These are phyloP conservation scores for Globisporangium cederbergense DNA, from an alignment of 352 stramenopile genomes.

Conservation along the genomic window DNA sequence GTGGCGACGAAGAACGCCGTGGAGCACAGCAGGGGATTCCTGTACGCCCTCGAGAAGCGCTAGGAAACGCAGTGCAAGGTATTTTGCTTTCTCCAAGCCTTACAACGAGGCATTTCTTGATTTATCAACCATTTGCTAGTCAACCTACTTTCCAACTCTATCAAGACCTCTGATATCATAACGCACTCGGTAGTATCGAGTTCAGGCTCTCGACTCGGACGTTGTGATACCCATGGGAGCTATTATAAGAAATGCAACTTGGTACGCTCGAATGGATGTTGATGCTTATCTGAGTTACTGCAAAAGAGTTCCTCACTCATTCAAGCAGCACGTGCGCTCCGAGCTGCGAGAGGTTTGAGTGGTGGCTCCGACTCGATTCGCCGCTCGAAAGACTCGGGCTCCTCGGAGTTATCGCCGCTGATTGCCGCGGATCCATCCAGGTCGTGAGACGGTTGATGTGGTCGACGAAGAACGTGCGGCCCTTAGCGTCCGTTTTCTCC, in stretches of 20 bases:
- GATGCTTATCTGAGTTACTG: background rate
- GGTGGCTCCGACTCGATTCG: constrained; percentile 9
- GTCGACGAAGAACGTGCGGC: constrained; percentile 68
- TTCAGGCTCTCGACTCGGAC: background rate
- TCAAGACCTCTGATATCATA: too few species aligned
- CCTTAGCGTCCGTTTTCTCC: constrained; percentile 64
- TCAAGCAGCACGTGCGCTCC: constrained; percentile 14
- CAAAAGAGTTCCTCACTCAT: background rate
- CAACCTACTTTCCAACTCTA: too few species aligned
- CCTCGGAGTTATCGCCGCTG: background rate
- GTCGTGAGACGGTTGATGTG: constrained; percentile 74
- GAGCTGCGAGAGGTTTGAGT: constrained; percentile 17
- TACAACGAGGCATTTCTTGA: too few species aligned
- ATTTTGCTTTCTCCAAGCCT: too few species aligned
- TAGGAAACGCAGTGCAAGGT: background rate
- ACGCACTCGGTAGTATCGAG: too few species aligned
- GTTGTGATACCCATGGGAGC: background rate
- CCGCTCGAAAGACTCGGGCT: constrained; percentile 7
- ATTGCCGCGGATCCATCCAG: constrained; percentile 51
- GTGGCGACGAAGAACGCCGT: constrained; percentile 65
- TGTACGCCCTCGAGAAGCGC: constrained; percentile 25
- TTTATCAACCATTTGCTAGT: too few species aligned
- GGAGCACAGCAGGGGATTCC: constrained; percentile 60
- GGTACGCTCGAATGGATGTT: background rate
- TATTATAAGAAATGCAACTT: background rate